These are phyloP conservation scores for Brassica hybrid DNA, from an alignment of 441 rosid genomes.

Conservation along the genomic window DNA sequence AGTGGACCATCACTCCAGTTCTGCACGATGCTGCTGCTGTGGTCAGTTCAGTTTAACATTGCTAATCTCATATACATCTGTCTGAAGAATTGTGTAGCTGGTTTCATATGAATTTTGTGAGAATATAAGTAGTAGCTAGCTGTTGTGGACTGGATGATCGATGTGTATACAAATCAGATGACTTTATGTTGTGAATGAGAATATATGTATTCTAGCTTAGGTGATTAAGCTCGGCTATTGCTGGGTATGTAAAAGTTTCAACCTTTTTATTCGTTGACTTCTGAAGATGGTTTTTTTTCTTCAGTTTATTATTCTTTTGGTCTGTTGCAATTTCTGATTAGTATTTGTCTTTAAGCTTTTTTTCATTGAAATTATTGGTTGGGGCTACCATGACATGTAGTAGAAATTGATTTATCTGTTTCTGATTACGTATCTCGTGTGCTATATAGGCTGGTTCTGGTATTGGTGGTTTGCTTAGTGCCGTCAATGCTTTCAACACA, in stretches of 20 bases:
- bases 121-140: too few relatives aligned
- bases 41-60: constrained; percentile 54
- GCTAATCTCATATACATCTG: background rate
- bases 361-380: background rate
- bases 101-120: background rate
- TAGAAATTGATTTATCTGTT: constrained; percentile 10
- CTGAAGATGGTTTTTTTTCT: background rate
- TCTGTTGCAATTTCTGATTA: too few relatives aligned
- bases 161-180: constrained; percentile 7
- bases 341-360: too few relatives aligned
- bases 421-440: constrained; percentile 19
- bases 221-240: background rate
- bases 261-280: background rate
- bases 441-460: constrained; percentile 84
- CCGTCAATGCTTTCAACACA: constrained; percentile 82
- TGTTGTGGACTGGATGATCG: too few relatives aligned
- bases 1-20: constrained; percentile 83
- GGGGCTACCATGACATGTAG: background rate
- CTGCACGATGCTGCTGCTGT: constrained; percentile 87
- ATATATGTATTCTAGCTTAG: background rate
- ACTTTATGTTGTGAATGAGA: constrained; percentile 12
- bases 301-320: too few relatives aligned
- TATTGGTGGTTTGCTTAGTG: constrained; percentile 87
- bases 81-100: background rate
- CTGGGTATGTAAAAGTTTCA: background rate